These are phyloP conservation scores for Colletotrichum gigasporum DNA, from an alignment of 2,329 filamentous ascomycete species.

Conservation along the genomic window DNA sequence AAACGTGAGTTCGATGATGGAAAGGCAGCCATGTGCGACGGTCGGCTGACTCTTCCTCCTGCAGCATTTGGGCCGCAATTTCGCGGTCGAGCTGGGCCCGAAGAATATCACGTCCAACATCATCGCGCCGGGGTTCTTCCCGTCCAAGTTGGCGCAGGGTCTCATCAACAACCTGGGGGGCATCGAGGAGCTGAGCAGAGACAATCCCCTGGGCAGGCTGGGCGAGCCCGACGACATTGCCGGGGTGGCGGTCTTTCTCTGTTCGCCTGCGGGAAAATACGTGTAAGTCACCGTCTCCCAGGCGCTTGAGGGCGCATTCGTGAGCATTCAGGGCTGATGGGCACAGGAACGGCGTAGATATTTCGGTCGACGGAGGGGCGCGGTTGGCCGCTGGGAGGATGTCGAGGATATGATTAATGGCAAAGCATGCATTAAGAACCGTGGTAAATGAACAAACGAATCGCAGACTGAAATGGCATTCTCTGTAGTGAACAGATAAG, in stretches of 20 bases:
- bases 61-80: conserved; percentile 67
- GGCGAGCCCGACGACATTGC: conserved; percentile 69
- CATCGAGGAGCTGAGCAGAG: conserved; percentile 55
- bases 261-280: conserved; percentile 61
- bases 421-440: neutral
- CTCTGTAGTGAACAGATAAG: no score
- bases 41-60: neutral
- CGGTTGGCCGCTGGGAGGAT: conserved; percentile 40
- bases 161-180: conserved; percentile 72
- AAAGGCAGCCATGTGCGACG: neutral
- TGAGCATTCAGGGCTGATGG: neutral
- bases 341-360: conserved; percentile 46
- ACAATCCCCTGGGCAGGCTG: conserved; percentile 63
- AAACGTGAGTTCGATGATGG: conserved; percentile 38
- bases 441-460: no score
- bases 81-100: conserved; percentile 76
- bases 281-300: conserved; percentile 43
- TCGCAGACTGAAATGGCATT: no score
- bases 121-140: conserved; percentile 75
- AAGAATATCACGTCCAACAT: conserved; percentile 72
- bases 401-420: conserved; percentile 39
- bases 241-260: conserved; percentile 66
- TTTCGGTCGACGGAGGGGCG: conserved; percentile 45
- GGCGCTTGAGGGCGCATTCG: conserved; percentile 5
- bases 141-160: conserved; percentile 73